Conservation (phyloP, 192 early-diverging fungal species). For the Mortierella hygrophila region DNA sequence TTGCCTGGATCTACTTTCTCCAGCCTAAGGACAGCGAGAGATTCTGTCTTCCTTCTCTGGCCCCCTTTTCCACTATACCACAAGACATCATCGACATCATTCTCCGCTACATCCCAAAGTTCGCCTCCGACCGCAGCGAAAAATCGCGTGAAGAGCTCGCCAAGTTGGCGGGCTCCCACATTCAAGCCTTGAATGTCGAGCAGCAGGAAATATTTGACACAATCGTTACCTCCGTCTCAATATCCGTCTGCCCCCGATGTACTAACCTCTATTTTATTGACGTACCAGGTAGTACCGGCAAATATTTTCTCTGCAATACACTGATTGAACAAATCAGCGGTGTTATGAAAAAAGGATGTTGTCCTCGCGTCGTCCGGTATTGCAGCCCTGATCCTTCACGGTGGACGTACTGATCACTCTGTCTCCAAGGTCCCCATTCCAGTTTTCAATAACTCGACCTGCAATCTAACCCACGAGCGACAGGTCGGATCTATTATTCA, state of each 20-base stretch:
- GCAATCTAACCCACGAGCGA: neutral
- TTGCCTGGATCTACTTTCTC: neutral
- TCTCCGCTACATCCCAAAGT: no score
- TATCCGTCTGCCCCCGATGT: no score
- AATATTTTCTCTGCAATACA: slow-evolving; percentile 33
- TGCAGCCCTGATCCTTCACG: slow-evolving; percentile 27
- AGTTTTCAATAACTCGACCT: slow-evolving; percentile 14
- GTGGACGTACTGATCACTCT: slow-evolving; percentile 27
- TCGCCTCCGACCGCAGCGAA: no score
- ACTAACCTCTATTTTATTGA: no score
- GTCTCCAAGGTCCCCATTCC: slow-evolving; percentile 32
- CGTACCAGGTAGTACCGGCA: slow-evolving; percentile 22
- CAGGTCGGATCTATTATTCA: neutral
- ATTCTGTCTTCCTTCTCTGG: neutral
- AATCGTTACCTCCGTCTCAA: no score
- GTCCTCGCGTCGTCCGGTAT: slow-evolving; percentile 34
- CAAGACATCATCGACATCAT: no score
- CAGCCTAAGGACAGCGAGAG: neutral
- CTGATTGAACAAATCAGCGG: slow-evolving; percentile 1
- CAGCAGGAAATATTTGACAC: no score
- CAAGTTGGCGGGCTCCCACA: no score
- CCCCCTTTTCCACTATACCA: no score
- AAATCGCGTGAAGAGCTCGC: no score
- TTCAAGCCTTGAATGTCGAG: no score
- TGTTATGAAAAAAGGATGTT: neutral